Conservation (phyloP, 345 rosid genomes). For the Brassica rapa region DNA sequence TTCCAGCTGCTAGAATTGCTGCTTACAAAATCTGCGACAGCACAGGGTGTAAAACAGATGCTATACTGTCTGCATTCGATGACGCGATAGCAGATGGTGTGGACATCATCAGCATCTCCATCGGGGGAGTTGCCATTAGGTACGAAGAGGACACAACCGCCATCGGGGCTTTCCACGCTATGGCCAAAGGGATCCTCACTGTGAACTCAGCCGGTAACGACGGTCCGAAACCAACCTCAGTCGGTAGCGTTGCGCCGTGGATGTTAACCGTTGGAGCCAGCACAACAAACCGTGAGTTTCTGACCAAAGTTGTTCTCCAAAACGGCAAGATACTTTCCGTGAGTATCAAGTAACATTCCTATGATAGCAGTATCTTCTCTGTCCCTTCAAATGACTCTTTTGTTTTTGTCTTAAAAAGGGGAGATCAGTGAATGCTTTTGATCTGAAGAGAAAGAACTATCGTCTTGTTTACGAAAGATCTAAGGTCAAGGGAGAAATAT, state of each 20-base stretch:
- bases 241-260: constrained; percentile 49
- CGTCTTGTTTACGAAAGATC: background rate
- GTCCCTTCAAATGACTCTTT: too few species aligned
- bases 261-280: constrained; percentile 53
- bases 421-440: too few species aligned
- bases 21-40: background rate
- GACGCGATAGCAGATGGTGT: background rate
- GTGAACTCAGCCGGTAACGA: constrained; percentile 44
- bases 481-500: background rate
- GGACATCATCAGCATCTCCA: background rate
- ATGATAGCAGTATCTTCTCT: background rate
- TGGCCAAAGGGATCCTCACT: constrained; percentile 52
- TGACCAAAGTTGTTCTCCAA: constrained; percentile 44
- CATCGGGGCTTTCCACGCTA: constrained; percentile 57
- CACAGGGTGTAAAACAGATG: background rate
- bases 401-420: too few species aligned
- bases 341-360: constrained; percentile 21
- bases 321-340: constrained; percentile 45
- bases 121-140: background rate
- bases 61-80: background rate
- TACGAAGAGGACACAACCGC: constrained; percentile 24
- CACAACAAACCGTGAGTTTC: constrained; percentile 43
- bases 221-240: background rate
- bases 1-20: background rate
- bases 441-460: background rate